Base-by-base conservation (phyloP, 306 rosid genomes). In the Arachis hypogaea region DNA sequence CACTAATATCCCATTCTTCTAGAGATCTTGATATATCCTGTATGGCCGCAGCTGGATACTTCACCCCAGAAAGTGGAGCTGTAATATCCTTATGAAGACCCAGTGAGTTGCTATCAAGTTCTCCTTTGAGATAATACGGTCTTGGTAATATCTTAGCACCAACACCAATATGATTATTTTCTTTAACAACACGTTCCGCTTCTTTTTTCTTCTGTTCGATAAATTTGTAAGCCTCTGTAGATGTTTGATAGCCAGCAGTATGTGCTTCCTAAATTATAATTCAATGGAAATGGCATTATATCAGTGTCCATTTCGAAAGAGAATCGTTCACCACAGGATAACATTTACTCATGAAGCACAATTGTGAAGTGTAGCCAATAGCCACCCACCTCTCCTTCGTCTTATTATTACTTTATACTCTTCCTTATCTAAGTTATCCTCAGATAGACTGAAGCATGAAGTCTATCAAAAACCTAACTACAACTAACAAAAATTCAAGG, bases 1-100 rank as follows among this genome's bases (percentile, higher is more conserved):
- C 96, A 63, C 83, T 64, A 46, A 93, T 71, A 82, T 93, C 96
- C 98, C 98, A 93, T 62, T 87, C 80, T 52, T 83, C 87, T 11
- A 90, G 60, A 4, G 86, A 66, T 77, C 61, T 85, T 12, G 81
- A 66, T 71, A 84, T 61, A 14, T 84, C 51, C 46, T 79, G 85
- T 18, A 68, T 43, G 43, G 73, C 82, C 7, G 63, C 45, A 72
- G 80, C 65, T 36, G 83, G 14, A 70, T 92, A 87, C 78, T 85
- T 85, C 41, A 14, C 61, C 30, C 73, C 58, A 30, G 28, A 22
- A 22, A 22, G 28, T 22, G 28, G 28, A 22, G 28, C 28, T 22
- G 77, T 33, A 33, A 4, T 33, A 33, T 33, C 38, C 38, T 33
- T 81, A 44, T 41, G 60, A 6, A 70, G 58, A 50, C 86, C 88